These are phyloP conservation scores for Metschnikowia amazonensis DNA, from an alignment of 805 yeast genomes.

Conservation along the genomic window DNA sequence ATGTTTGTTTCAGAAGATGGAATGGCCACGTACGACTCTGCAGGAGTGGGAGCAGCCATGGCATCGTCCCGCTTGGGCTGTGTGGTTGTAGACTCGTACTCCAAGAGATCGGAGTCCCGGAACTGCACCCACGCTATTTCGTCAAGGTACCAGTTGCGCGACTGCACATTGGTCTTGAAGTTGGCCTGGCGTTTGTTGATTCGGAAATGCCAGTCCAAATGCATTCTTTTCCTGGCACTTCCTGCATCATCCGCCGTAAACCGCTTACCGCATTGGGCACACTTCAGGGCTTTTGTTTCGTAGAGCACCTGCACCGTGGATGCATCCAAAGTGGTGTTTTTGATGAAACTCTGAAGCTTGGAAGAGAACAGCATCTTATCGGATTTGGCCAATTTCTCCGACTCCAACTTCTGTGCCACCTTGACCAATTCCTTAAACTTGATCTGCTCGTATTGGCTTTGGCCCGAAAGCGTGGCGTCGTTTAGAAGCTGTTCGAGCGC, in stretches of 20 bases:
- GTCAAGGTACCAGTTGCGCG: conserved; percentile 78
- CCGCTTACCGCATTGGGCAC: conserved; percentile 87
- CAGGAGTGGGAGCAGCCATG: not conserved
- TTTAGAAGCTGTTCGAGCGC: conserved; percentile 15
- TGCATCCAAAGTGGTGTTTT: conserved; percentile 31
- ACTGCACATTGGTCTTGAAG: conserved; percentile 46
- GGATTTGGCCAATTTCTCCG: not conserved
- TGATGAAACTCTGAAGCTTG: conserved; percentile 36
- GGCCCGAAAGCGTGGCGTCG: conserved; percentile 12
- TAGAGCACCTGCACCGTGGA: conserved; percentile 42
- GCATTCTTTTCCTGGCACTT: conserved; percentile 50
- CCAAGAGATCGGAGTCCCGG: conserved; percentile 56
- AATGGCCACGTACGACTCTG: conserved; percentile 48
- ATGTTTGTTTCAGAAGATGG: conserved; percentile 58
- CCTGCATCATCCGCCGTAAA: conserved; percentile 63
- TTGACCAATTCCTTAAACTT: conserved; percentile 31
- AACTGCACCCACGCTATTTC: conserved; percentile 70
- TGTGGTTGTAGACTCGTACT: conserved; percentile 21
- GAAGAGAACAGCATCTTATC: not conserved
- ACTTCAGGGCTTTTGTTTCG: conserved; percentile 68
- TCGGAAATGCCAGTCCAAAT: conserved; percentile 95
- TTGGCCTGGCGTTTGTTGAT: conserved; percentile 66
- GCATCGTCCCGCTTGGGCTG: conserved; percentile 7
- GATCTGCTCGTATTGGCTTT: conserved; percentile 31
- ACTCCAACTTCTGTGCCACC: conserved; percentile 19